These are phyloP conservation scores for Myxozyma udenii DNA, from an alignment of 805 yeast species.

Conservation along the genomic window DNA sequence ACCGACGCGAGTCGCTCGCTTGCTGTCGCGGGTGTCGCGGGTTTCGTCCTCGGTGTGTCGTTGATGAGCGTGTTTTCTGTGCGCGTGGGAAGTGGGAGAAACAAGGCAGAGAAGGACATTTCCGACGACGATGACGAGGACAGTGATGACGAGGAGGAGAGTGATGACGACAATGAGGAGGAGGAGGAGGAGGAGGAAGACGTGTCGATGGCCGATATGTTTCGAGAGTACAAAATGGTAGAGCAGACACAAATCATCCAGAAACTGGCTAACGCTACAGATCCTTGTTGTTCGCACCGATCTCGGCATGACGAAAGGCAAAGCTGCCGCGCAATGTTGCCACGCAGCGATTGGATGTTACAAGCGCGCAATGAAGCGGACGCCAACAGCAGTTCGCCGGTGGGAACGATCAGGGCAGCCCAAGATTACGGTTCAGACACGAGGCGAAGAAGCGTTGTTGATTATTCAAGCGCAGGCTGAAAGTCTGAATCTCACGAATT, in stretches of 20 bases:
- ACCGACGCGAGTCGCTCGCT: neutral
- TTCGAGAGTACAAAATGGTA: conserved; percentile 27
- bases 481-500: conserved; percentile 71
- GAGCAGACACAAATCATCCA: neutral
- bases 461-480: conserved; percentile 76
- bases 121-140: conserved; percentile 8
- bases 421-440: conserved; percentile 72
- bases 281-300: conserved; percentile 85
- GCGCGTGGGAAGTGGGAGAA: neutral
- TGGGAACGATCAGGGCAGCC: conserved; percentile 92
- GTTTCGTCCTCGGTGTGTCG: conserved; percentile 16
- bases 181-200: conserved; percentile 1
- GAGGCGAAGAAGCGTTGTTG: conserved; percentile 67
- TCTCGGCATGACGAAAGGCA: conserved; percentile 89
- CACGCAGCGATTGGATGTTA: conserved; percentile 96
- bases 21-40: conserved; percentile 12
- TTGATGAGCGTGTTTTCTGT: neutral
- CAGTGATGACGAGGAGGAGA: conserved; percentile 13
- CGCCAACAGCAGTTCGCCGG: conserved; percentile 60
- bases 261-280: conserved; percentile 35
- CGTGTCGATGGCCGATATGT: conserved; percentile 10
- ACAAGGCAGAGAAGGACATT: conserved; percentile 2
- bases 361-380: conserved; percentile 53
- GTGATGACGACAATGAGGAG: conserved; percentile 4
- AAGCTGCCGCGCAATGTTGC: conserved; percentile 94